Conservation (phyloP, 176 grass and related monocot species). For the Oryza officinalis region DNA sequence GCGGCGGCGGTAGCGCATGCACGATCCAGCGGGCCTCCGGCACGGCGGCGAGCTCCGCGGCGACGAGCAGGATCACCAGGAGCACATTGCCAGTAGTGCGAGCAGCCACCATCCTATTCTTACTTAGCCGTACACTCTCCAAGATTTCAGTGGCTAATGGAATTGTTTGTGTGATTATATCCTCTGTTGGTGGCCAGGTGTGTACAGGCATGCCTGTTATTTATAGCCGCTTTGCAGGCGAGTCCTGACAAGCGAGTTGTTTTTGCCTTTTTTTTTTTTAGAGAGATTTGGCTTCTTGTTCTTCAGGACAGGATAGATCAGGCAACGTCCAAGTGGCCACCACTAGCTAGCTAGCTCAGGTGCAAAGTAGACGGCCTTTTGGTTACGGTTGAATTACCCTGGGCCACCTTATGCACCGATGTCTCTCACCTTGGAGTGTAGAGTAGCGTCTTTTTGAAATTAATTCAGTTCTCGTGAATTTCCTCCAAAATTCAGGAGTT, state of each 20-base stretch:
- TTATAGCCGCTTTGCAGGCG: background rate
- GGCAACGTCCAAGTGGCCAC: conserved; percentile 30
- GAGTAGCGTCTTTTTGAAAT: background rate
- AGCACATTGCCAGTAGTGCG: conserved; percentile 34
- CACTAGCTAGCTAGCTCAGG: background rate
- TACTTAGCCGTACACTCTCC: too few relatives aligned
- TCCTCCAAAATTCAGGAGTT: too few relatives aligned
- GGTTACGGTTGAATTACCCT: background rate
- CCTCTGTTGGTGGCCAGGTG: background rate
- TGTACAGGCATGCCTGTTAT: background rate
- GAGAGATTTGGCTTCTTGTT: background rate
- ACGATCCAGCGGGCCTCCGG: conserved; percentile 13
- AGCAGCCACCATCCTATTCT: conserved; percentile 28
- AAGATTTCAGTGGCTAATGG: background rate
- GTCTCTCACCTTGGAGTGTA: too few relatives aligned
- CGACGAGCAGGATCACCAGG: conserved; percentile 26
- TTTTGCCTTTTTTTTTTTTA: background rate
- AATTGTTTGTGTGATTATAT: background rate
- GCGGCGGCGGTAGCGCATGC: too few relatives aligned
- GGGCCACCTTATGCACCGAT: background rate
- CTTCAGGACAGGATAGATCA: background rate
- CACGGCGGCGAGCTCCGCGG: background rate
- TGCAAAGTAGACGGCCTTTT: background rate
- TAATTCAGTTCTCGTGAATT: background rate
- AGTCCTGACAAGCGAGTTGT: background rate